These are phyloP conservation scores for Lavandula angustifolia DNA, from an alignment of 257 asterid species.

Conservation along the genomic window DNA sequence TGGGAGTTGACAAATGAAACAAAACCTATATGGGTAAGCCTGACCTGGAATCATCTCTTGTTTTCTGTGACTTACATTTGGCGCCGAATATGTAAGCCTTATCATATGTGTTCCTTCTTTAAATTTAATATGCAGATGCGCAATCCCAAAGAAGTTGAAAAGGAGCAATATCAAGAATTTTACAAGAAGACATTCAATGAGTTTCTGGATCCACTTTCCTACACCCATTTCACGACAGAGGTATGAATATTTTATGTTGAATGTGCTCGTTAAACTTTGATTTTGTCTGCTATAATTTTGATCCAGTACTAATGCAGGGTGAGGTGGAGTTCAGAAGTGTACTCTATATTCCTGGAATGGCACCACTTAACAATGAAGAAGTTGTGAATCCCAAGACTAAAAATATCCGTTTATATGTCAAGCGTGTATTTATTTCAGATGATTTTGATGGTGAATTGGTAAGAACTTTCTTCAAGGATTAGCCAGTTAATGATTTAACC, in stretches of 20 bases:
- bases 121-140: slow-evolving; percentile 66
- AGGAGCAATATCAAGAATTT: slow-evolving; percentile 85
- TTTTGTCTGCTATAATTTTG: slow-evolving; percentile 7
- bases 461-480: slow-evolving; percentile 26
- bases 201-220: slow-evolving; percentile 85
- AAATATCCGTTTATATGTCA: slow-evolving; percentile 86
- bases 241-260: slow-evolving; percentile 39
- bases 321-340: slow-evolving; percentile 99
- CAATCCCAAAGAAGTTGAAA: slow-evolving; percentile 90
- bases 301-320: slow-evolving; percentile 58
- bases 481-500: slow-evolving; percentile 3
- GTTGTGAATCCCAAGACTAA: slow-evolving; percentile 92
- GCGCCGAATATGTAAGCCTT: not conserved
- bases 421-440: slow-evolving; percentile 95
- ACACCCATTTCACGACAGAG: slow-evolving; percentile 95
- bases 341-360: slow-evolving; percentile 95
- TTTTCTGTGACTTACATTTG: not conserved
- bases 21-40: slow-evolving; percentile 94
- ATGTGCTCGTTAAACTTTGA: slow-evolving; percentile 7
- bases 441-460: slow-evolving; percentile 99
- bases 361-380: slow-evolving; percentile 94
- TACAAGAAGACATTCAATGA: slow-evolving; percentile 96
- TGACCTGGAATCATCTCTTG: not conserved
- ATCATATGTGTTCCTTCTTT: not conserved
- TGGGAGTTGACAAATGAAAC: slow-evolving; percentile 97